Base-by-base conservation (phyloP, 108 stramenopile species). In the Skeletonema marinoi region DNA sequence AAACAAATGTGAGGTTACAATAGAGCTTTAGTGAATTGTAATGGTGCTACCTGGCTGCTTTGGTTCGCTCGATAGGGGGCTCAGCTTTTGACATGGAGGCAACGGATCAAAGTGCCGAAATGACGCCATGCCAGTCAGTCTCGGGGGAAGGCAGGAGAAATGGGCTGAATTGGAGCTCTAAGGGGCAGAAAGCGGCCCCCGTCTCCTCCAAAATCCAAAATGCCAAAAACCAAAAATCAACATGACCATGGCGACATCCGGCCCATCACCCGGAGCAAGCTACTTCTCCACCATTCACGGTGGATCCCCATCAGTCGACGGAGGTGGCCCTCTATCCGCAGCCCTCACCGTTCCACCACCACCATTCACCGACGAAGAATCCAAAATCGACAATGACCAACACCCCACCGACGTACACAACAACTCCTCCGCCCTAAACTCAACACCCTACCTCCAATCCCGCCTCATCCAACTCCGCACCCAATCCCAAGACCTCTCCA, bases 401-500 rank as follows among this genome's bases (percentile, higher is more conserved):
- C 6, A 3, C 3, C 4, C 25, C 8, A 2, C 54, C 54, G 25
- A 56, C 54, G 25, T 21, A 29, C 54, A 56, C 54, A 56, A 56
- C n/a, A 19, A 6, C 54, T 29, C 54, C 54, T 56, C 54, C 3
- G 63, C 63, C 2, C 32, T 64, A 0, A 64, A 64, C 65, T 71
- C 80, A 33, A 81, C 74, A 3, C 56, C 81, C 59, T 35, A 65
- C 58, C 81, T 82, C 65, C 74, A 75, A 71, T 60, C 74, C 5
- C 70, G 75, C 7, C 71, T 82, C 21, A 0, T 65, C 5, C 66
- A 67, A 21, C 75, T 94, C 29, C 81, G 77, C 14, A 77, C 75
- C 10, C 78, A 90, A 70, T 90, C 92, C 30, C 79, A 86, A 63
- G 66, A 87, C 39, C 89, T 91, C n/a, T 86, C 85, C 61, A 85